A percentile compares a stretch with the other conserved stretches of the same genome.
Evolutionary conservation across 495 filamentous ascomycete genomes (phyloP).

Genomic region (Geopyxis carbonaria): DNA sequence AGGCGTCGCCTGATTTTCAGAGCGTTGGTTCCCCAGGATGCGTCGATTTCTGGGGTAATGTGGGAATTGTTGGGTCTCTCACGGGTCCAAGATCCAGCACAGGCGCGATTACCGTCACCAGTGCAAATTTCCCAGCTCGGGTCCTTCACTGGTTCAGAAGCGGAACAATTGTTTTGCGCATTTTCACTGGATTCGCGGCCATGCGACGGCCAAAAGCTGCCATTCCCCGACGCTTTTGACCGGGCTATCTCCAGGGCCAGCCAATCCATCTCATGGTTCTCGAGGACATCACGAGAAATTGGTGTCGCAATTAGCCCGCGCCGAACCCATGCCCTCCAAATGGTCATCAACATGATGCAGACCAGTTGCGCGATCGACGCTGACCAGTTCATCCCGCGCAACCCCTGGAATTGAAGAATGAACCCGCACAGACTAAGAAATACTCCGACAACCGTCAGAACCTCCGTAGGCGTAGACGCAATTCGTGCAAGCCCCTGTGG

Average conservation of each 20-base stretch:
- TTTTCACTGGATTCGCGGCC: too few relatives aligned
- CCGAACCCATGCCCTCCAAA: constrained; percentile 10
- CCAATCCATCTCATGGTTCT: constrained; percentile 20
- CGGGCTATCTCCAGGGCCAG: constrained; percentile 8
- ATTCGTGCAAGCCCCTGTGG: background rate
- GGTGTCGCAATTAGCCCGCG: constrained; percentile 9
- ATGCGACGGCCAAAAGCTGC: too few relatives aligned
- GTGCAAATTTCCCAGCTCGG: constrained; percentile 1
- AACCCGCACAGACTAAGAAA: constrained; percentile 16
- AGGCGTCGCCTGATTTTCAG: constrained; percentile 2
- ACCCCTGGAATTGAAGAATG: constrained; percentile 20
- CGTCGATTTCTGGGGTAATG: background rate
- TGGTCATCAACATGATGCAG: constrained; percentile 14
- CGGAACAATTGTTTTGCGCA: too few relatives aligned
- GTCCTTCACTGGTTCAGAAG: too few relatives aligned
- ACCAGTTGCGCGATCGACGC: constrained; percentile 15
- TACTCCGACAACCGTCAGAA: constrained; percentile 14
- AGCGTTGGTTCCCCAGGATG: too few relatives aligned
- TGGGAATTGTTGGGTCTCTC: too few relatives aligned
- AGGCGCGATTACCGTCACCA: background rate
- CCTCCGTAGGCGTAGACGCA: background rate
- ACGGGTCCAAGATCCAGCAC: background rate
- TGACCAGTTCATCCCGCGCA: constrained; percentile 16
- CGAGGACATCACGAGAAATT: background rate
- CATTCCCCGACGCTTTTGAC: too few relatives aligned